Conservation (phyloP, 495 filamentous ascomycete genomes). For the Hypoxylon subgilvum region DNA sequence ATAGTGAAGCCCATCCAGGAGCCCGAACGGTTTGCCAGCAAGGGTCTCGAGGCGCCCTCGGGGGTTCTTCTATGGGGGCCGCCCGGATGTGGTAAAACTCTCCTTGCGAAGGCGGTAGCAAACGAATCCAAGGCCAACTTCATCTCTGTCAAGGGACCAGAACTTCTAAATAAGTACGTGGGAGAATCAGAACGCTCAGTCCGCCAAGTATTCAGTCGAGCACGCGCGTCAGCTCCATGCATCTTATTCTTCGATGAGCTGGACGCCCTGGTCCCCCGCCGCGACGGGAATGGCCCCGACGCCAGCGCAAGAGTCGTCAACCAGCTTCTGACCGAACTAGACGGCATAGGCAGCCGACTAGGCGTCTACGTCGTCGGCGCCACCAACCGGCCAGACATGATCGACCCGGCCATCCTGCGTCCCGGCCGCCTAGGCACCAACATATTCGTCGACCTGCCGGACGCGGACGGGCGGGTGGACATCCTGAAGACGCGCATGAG, state of each 20-base stretch:
- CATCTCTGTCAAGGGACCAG: conserved; percentile 96
- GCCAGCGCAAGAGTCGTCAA: conserved; percentile 90
- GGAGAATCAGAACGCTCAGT: conserved; percentile 94
- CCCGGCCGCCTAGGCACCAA: conserved; percentile 88
- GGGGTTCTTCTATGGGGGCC: conserved; percentile 97
- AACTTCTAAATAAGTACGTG: conserved; percentile 93
- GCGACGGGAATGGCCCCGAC: conserved; percentile 81
- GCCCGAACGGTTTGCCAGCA: conserved; percentile 76
- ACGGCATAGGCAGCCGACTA: conserved; percentile 78
- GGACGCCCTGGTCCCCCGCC: conserved; percentile 85
- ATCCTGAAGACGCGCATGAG: conserved; percentile 72
- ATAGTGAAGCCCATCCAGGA: conserved; percentile 92
- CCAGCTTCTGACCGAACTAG: conserved; percentile 93
- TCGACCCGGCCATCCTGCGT: conserved; percentile 92
- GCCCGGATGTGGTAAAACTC: conserved; percentile 94
- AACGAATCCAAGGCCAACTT: conserved; percentile 96
- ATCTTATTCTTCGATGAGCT: conserved; percentile 98
- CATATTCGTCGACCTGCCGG: conserved; percentile 88
- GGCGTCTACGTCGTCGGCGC: conserved; percentile 96
- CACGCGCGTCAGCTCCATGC: conserved; percentile 84
- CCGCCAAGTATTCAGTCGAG: conserved; percentile 88
- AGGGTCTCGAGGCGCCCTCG: conserved; percentile 86
- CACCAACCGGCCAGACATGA: conserved; percentile 94
- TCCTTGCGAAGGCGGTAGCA: conserved; percentile 94
- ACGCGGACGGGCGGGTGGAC: conserved; percentile 76